These are phyloP conservation scores for Glarea lozoyensis DNA, from an alignment of 495 filamentous ascomycete species.

Conservation along the genomic window DNA sequence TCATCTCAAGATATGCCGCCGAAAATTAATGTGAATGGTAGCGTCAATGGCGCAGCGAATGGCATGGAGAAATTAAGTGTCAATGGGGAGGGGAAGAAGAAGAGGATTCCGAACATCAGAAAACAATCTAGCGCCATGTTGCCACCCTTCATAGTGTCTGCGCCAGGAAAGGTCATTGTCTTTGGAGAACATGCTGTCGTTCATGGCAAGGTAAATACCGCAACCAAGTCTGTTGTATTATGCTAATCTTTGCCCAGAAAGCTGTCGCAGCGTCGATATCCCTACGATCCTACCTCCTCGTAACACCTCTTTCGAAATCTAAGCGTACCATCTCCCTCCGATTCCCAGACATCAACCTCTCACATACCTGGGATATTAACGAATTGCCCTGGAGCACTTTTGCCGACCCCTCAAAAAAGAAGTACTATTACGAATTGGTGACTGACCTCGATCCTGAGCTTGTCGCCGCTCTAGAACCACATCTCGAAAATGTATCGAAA, in stretches of 20 bases:
- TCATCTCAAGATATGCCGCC: slow-evolving; percentile 14
- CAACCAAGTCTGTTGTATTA: neutral
- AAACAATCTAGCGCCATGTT: slow-evolving; percentile 53
- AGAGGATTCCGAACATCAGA: slow-evolving; percentile 23
- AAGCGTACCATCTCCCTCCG: slow-evolving; percentile 73
- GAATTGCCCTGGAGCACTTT: slow-evolving; percentile 79
- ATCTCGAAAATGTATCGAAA: slow-evolving; percentile 59
- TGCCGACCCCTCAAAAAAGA: slow-evolving; percentile 71
- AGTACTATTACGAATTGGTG: slow-evolving; percentile 83
- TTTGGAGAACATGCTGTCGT: slow-evolving; percentile 97
- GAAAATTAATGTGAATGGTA: slow-evolving; percentile 1
- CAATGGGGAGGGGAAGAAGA: slow-evolving; percentile 17
- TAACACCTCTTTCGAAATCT: slow-evolving; percentile 82
- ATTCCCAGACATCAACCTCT: slow-evolving; percentile 78
- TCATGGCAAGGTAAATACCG: slow-evolving; percentile 63
- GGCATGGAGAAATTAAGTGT: slow-evolving; percentile 14
- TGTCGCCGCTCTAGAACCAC: slow-evolving; percentile 65
- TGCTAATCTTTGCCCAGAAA: slow-evolving; percentile 36
- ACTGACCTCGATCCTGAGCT: slow-evolving; percentile 77
- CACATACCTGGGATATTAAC: slow-evolving; percentile 89
- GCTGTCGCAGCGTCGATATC: slow-evolving; percentile 93
- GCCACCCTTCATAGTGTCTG: slow-evolving; percentile 94
- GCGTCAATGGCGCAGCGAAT: slow-evolving; percentile 25
- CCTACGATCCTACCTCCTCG: slow-evolving; percentile 88
- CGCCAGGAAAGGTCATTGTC: slow-evolving; percentile 94